These are phyloP conservation scores for Camelina sativa DNA, from an alignment of 345 rosid genomes.

Conservation along the genomic window DNA sequence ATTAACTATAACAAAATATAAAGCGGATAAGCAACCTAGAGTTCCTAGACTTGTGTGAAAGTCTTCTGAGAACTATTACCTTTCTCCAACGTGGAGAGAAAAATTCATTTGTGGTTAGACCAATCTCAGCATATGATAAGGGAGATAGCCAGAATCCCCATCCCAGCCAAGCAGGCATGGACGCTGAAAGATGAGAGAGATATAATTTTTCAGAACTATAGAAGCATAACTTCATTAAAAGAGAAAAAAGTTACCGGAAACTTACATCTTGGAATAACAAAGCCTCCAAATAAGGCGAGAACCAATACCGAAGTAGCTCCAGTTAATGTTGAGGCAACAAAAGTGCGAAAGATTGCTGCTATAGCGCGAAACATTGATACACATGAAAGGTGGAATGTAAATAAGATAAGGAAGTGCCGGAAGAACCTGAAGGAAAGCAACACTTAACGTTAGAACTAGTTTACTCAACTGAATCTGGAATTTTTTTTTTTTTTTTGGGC, in stretches of 20 bases:
- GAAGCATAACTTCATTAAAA: conserved; percentile 17
- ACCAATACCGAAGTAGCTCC: conserved; percentile 46
- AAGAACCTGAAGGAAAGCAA: conserved; percentile 46
- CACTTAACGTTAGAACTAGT: not conserved
- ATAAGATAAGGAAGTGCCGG: conserved; percentile 56
- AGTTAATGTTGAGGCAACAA: conserved; percentile 50
- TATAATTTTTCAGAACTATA: not conserved
- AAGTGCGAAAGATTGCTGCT: conserved; percentile 52
- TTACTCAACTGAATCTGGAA: conserved; percentile 5
- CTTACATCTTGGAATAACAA: conserved; percentile 58
- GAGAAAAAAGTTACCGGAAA: not conserved
- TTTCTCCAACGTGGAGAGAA: conserved; percentile 71
- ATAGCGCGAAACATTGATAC: conserved; percentile 57
- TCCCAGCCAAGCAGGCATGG: conserved; percentile 61
- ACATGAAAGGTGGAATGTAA: conserved; percentile 54
- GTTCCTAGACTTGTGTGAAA: conserved; percentile 1
- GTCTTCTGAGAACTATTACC: conserved; percentile 35
- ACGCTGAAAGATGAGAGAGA: conserved; percentile 36
- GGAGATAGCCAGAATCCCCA: conserved; percentile 88
- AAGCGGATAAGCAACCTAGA: conserved; percentile 9
- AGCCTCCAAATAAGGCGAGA: conserved; percentile 63
- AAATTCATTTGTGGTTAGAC: conserved; percentile 67
- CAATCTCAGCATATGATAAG: conserved; percentile 67
- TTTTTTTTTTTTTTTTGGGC: not conserved
- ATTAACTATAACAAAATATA: conserved; percentile 8